Conservation (phyloP, 306 rosid species). For the Luffa acutangula region DNA sequence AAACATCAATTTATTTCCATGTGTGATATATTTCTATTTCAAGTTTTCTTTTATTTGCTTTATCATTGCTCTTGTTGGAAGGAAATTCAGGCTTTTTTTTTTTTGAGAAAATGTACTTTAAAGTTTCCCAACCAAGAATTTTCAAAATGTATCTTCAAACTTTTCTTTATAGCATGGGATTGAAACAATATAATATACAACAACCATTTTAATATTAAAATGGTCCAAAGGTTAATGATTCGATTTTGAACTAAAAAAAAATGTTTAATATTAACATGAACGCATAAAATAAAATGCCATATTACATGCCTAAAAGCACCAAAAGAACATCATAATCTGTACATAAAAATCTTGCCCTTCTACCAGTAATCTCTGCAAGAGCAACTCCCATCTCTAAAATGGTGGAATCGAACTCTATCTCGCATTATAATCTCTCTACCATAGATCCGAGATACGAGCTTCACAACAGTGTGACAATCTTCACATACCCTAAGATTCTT, state of each 20-base stretch:
- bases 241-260: no score
- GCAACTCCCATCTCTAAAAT: constrained; percentile 14
- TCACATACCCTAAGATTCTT: constrained; percentile 13
- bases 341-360: not conserved
- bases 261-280: no score
- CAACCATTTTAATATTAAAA: not conserved
- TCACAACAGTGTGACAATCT: constrained; percentile 10
- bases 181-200: not conserved
- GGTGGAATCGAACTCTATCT: constrained; percentile 18
- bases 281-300: no score
- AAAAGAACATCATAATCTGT: not conserved
- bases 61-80: not conserved
- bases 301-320: no score
- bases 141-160: not conserved
- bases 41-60: not conserved
- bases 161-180: not conserved
- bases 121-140: not conserved
- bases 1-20: no score
- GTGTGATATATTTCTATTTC: not conserved
- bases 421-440: constrained; percentile 13
- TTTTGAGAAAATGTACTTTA: not conserved
- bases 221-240: no score
- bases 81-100: not conserved
- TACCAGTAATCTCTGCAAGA: constrained; percentile 21
- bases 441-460: constrained; percentile 12